These are phyloP conservation scores for Jatropha curcas DNA, from an alignment of 345 rosid species.

Conservation along the genomic window DNA sequence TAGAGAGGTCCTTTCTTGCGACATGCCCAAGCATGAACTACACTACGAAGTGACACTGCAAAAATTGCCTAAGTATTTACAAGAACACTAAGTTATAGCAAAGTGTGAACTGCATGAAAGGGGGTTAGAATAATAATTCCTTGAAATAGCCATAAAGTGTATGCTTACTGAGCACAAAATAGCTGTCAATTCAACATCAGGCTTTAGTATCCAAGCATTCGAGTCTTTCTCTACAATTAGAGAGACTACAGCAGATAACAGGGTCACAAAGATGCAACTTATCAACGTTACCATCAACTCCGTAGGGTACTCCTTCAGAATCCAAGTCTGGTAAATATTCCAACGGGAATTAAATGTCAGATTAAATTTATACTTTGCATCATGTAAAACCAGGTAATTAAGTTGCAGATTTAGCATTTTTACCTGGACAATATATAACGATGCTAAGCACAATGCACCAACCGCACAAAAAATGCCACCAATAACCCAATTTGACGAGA, in stretches of 20 bases:
- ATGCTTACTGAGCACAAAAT: conserved; percentile 14
- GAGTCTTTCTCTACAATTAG: conserved; percentile 25
- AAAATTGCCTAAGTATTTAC: conserved; percentile 30
- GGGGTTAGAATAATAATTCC: not conserved
- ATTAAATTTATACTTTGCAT: not conserved
- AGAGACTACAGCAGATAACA: conserved; percentile 26
- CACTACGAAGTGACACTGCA: conserved; percentile 16
- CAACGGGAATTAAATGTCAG: not conserved
- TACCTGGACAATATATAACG: conserved; percentile 27
- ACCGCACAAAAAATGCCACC: conserved; percentile 32
- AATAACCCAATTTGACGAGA: conserved; percentile 23
- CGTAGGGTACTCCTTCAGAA: conserved; percentile 16
- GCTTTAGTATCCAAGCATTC: conserved; percentile 20
- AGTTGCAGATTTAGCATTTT: not conserved
- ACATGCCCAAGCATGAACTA: conserved; percentile 36
- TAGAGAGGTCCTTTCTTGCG: conserved; percentile 30
- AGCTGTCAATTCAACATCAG: conserved; percentile 18
- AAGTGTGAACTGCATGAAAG: no score
- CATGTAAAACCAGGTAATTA: no score
- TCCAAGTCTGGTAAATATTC: conserved; percentile 18
- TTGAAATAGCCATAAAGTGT: not conserved
- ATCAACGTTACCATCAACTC: conserved; percentile 9
- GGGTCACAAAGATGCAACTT: conserved; percentile 20
- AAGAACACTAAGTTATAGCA: not conserved
- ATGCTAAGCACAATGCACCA: conserved; percentile 1